Conservation (phyloP, 257 asterid genomes). For the Rubia yunnanensis region DNA sequence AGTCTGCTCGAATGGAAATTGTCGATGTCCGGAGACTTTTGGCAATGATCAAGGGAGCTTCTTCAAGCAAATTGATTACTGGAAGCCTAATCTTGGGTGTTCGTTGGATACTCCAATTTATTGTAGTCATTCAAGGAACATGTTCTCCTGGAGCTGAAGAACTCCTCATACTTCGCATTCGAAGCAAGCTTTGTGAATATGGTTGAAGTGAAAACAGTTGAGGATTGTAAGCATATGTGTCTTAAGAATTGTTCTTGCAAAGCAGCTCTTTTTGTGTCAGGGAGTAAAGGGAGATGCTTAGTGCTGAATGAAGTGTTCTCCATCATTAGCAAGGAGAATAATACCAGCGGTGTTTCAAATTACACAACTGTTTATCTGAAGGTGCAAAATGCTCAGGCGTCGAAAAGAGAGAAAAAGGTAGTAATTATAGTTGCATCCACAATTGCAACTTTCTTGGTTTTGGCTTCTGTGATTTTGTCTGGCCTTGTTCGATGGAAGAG, state of each 20-base stretch:
- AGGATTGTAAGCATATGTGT: constrained; percentile 16
- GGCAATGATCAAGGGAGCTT: not conserved
- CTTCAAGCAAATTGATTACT: constrained; percentile 4
- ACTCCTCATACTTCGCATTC: constrained; percentile 1
- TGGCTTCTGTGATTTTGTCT: not conserved
- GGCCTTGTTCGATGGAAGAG: not conserved
- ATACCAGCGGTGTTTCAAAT: not conserved
- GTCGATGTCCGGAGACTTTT: constrained; percentile 12
- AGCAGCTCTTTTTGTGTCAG: constrained; percentile 17
- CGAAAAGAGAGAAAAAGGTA: not conserved
- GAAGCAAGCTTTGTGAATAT: not conserved
- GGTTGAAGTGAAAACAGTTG: not conserved
- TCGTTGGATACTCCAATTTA: constrained; percentile 11
- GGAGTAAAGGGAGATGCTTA: constrained; percentile 3
- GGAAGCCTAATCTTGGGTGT: constrained; percentile 15
- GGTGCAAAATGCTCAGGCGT: constrained; percentile 11
- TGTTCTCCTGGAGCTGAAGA: constrained; percentile 8
- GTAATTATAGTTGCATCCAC: not conserved
- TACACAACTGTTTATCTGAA: constrained; percentile 9
- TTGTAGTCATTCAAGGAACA: constrained; percentile 12
- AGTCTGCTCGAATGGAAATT: constrained; percentile 14
- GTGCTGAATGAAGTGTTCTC: constrained; percentile 15
- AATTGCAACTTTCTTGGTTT: not conserved
- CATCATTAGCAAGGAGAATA: not conserved
- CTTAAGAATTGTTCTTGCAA: constrained; percentile 17